These are phyloP conservation scores for Cryptococcus depauperatus DNA, from an alignment of 1,284 basidiomycete genomes.

Conservation along the genomic window DNA sequence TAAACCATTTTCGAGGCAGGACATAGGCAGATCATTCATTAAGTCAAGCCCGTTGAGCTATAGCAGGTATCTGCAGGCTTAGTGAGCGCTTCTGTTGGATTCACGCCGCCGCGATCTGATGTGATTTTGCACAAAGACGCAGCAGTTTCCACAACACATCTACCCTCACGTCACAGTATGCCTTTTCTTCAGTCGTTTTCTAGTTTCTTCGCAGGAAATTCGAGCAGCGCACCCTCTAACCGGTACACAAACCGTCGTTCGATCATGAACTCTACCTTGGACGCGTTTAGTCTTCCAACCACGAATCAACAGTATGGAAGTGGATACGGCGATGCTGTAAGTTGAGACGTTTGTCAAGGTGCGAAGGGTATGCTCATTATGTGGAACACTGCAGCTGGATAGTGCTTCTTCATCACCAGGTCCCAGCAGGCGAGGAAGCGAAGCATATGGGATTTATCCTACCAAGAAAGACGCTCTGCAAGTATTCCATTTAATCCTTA, in stretches of 20 bases:
- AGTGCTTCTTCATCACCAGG: conserved; percentile 30
- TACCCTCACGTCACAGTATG: conserved; percentile 22
- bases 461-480: conserved; percentile 22
- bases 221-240: conserved; percentile 16
- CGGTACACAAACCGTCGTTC: conserved; percentile 19
- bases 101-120: too few species aligned
- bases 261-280: conserved; percentile 29
- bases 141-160: too few species aligned
- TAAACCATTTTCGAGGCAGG: too few species aligned
- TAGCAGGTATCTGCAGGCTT: too few species aligned
- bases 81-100: too few species aligned
- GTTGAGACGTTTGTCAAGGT: background rate
- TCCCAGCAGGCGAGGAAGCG: conserved; percentile 26
- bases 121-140: too few species aligned
- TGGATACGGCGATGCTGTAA: conserved; percentile 10
- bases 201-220: conserved; percentile 22
- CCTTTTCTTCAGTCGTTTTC: conserved; percentile 34
- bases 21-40: too few species aligned
- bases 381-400: conserved; percentile 7
- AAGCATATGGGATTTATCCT: conserved; percentile 18
- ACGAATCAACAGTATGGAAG: conserved; percentile 10
- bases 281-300: conserved; percentile 34
- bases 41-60: too few species aligned
- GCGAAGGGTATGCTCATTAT: background rate
- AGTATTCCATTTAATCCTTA: background rate